Conservation (phyloP, 139 green algal genomes). For the Axilococcus clingmanii region DNA sequence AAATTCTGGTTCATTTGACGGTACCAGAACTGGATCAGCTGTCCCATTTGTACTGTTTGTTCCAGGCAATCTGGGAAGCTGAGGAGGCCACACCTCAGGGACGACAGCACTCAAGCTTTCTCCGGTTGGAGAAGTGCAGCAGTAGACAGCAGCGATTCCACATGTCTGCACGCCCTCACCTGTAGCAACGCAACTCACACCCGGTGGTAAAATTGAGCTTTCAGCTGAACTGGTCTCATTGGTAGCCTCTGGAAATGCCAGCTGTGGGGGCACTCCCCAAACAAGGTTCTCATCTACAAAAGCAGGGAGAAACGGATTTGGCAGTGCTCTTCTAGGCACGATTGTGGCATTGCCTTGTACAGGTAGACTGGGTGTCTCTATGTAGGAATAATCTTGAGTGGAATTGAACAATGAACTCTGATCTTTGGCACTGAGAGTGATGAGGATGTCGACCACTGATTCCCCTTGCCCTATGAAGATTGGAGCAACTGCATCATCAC, state of each 20-base stretch:
- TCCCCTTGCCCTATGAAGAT: slow-evolving; percentile 12
- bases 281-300: slow-evolving; percentile 33
- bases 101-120: slow-evolving; percentile 15
- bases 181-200: slow-evolving; percentile 7
- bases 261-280: slow-evolving; percentile 38
- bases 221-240: background rate
- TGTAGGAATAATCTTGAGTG: slow-evolving; percentile 47
- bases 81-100: slow-evolving; percentile 31
- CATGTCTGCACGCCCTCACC: slow-evolving; percentile 7
- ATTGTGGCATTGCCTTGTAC: slow-evolving; percentile 16
- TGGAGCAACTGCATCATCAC: slow-evolving; percentile 2
- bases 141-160: slow-evolving; percentile 39
- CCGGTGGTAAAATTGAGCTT: background rate
- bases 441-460: slow-evolving; percentile 18
- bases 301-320: slow-evolving; percentile 43
- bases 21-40: too few relatives aligned
- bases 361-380: slow-evolving; percentile 27
- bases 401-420: slow-evolving; percentile 34
- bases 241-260: background rate
- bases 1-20: too few relatives aligned
- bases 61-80: too few relatives aligned
- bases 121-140: slow-evolving; percentile 26
- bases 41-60: too few relatives aligned
- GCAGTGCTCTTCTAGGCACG: slow-evolving; percentile 27
- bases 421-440: slow-evolving; percentile 26